Evolutionary conservation across 148 eudicot species (phyloP).

Genomic region (Persicaria tinctoria): DNA sequence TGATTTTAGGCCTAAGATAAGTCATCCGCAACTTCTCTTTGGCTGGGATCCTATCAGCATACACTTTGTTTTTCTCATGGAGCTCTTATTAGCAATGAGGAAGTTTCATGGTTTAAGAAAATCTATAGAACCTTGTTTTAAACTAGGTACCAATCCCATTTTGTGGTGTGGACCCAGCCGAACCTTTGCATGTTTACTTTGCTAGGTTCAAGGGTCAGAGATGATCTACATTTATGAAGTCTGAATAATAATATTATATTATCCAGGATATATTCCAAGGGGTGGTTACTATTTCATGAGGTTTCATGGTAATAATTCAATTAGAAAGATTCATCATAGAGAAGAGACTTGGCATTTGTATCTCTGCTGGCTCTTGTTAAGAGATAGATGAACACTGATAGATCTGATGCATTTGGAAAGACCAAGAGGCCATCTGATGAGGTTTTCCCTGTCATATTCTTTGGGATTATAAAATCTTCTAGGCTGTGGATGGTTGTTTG

Average conservation of each 20-base stretch:
- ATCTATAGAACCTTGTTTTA: background rate
- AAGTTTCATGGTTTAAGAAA: background rate
- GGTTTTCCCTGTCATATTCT: background rate
- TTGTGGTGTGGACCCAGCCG: background rate
- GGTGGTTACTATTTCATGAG: background rate
- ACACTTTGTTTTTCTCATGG: background rate
- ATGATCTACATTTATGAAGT: background rate
- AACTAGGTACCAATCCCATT: background rate
- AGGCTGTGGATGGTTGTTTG: background rate
- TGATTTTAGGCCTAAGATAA: no score
- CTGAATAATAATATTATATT: background rate
- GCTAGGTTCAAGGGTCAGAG: background rate
- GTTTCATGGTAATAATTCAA: background rate
- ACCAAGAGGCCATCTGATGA: background rate
- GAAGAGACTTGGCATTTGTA: background rate
- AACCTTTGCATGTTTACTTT: background rate
- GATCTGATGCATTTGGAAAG: background rate
- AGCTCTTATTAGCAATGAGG: background rate
- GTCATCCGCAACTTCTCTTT: no score
- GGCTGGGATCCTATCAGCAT: background rate
- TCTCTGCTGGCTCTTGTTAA: background rate
- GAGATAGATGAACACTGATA: background rate
- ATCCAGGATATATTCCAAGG: slow-evolving; percentile 1
- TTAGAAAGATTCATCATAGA: background rate
- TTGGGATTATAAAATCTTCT: background rate